Evolutionary conservation across 208 protist genomes (phyloP).

Genomic region (Leishmania tarentolae): DNA sequence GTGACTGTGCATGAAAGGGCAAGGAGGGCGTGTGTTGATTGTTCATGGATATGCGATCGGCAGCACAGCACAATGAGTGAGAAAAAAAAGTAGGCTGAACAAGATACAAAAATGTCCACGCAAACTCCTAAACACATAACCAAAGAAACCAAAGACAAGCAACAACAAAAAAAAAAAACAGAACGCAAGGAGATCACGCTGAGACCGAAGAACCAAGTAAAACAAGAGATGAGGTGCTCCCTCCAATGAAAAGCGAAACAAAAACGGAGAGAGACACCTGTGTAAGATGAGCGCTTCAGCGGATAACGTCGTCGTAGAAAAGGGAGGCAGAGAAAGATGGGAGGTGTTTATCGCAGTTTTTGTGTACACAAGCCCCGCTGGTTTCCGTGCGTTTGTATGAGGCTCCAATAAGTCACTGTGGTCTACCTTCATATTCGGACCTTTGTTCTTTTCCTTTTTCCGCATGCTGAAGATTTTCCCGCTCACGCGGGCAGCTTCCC

Average conservation of each 20-base stretch:
- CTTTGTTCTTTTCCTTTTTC: neutral
- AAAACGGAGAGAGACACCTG: neutral
- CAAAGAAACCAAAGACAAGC: too few species aligned
- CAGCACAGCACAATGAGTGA: neutral
- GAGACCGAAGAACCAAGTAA: neutral
- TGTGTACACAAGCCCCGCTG: neutral
- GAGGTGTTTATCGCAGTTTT: neutral
- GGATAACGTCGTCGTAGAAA: neutral
- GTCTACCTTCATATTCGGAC: neutral
- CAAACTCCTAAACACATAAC: neutral
- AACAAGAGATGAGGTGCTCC: neutral
- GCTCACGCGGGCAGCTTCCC: neutral
- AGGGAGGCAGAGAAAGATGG: neutral
- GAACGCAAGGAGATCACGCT: slow-evolving; percentile 4
- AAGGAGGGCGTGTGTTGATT: neutral
- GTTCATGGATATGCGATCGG: neutral
- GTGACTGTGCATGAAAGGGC: neutral
- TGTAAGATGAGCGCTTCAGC: neutral
- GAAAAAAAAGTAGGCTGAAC: slow-evolving; percentile 1
- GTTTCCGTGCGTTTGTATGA: neutral
- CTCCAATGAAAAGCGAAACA: slow-evolving; percentile 22
- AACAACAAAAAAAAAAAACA: slow-evolving; percentile 13
- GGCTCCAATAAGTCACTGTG: neutral
- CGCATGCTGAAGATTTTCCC: neutral
- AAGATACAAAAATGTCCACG: neutral